A percentile compares a stretch with the other conserved stretches of the same genome.
phyloP scores from a whole-genome alignment of 2,329 filamentous ascomycete genomes.

The Aspergillus floridensis region DNA sequence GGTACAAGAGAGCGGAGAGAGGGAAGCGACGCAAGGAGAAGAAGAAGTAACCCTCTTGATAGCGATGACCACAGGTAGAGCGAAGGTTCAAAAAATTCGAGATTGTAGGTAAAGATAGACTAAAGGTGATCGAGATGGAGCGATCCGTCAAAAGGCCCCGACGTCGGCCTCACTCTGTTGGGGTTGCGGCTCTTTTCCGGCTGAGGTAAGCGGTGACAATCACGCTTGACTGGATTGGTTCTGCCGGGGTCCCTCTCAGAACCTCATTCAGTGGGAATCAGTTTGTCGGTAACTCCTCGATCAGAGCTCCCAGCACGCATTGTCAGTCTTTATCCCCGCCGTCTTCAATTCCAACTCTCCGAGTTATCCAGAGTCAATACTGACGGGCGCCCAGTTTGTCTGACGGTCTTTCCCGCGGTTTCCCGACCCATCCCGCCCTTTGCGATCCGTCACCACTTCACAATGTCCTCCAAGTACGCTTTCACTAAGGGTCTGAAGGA shows the following conservation, averaged over 20 bases:
- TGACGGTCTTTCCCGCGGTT: background rate
- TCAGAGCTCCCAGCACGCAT: conserved; percentile 1
- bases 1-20: background rate
- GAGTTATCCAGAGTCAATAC: background rate
- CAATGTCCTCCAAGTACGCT: conserved; percentile 90
- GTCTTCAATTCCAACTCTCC: conserved; percentile 11
- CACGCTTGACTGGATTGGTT: conserved; percentile 27
- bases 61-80: background rate
- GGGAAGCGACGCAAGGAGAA: background rate
- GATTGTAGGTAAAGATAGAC: background rate
- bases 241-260: conserved; percentile 3
- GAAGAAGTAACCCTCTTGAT: background rate
- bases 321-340: conserved; percentile 2
- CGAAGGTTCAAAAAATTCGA: background rate
- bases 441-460: conserved; percentile 12
- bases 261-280: conserved; percentile 7
- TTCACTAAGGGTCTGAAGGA: conserved; percentile 89
- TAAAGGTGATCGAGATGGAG: background rate
- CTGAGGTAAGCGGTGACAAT: conserved; percentile 32
- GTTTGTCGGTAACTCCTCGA: conserved; percentile 7
- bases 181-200: conserved; percentile 22
- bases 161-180: conserved; percentile 17
- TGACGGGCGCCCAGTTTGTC: background rate
- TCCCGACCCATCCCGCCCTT: conserved; percentile 3
- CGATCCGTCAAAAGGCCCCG: conserved; percentile 8